Conservation (phyloP, 345 rosid genomes). For the Hypericum perforatum region DNA sequence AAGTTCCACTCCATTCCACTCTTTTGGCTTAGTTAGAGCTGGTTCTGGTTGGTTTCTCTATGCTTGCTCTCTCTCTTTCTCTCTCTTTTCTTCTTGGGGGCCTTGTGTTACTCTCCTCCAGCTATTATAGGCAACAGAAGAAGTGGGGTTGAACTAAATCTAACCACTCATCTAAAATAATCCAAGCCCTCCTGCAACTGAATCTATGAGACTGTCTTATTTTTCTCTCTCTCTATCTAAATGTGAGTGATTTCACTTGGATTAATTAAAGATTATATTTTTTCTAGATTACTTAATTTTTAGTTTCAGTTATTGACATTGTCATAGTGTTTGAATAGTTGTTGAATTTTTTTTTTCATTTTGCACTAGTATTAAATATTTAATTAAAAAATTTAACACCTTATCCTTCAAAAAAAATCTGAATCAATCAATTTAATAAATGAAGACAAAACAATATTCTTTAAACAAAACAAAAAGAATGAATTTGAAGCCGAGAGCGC, state of each 20-base stretch:
- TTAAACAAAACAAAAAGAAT: conserved; percentile 66
- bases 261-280: no score
- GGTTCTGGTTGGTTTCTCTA: no score
- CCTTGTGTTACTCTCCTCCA: background rate
- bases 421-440: conserved; percentile 17
- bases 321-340: no score
- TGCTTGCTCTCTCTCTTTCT: background rate
- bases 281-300: no score
- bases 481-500: conserved; percentile 36
- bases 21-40: background rate
- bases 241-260: no score
- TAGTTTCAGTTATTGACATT: no score
- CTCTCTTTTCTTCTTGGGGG: background rate
- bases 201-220: conserved; percentile 21
- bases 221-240: conserved; percentile 1
- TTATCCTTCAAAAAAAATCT: no score
- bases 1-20: conserved; percentile 8
- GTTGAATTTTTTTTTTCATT: no score
- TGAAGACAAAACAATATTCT: conserved; percentile 48
- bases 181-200: conserved; percentile 28
- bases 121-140: conserved; percentile 20
- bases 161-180: conserved; percentile 24
- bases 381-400: no score
- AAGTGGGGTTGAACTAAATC: conserved; percentile 26
- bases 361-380: no score